Conservation (phyloP, 345 rosid genomes). For the Psidium guajava region DNA sequence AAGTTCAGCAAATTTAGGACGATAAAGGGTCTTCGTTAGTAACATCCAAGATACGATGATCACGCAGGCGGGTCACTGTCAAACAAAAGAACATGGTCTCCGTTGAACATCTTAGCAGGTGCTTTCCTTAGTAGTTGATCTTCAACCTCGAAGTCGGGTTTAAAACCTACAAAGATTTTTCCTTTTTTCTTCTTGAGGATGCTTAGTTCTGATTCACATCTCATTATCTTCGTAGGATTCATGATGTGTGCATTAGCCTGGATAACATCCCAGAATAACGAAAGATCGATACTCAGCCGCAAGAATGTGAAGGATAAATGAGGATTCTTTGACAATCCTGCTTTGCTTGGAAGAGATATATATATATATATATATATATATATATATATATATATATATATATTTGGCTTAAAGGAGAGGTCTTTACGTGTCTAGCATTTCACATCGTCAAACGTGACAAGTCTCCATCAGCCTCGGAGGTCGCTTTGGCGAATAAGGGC, state of each 20-base stretch:
- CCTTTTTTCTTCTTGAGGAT: background rate
- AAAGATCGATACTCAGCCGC: background rate
- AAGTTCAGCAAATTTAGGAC: background rate
- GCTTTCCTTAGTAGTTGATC: background rate
- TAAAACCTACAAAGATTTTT: background rate
- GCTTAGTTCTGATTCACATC: background rate
- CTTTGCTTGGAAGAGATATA: background rate
- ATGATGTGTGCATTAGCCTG: background rate
- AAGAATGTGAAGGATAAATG: background rate
- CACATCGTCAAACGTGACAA: background rate
- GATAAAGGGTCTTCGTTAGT: background rate
- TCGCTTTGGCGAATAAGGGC: too few relatives aligned
- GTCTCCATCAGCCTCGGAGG: background rate
- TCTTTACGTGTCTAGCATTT: background rate
- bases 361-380: too few relatives aligned
- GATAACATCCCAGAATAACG: background rate
- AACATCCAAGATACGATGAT: background rate
- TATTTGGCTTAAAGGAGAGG: background rate
- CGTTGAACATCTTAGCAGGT: slow-evolving; percentile 10
- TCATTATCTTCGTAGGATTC: background rate
- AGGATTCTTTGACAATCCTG: too few relatives aligned
- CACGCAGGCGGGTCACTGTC: slow-evolving; percentile 13
- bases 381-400: too few relatives aligned
- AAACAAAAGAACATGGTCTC: background rate
- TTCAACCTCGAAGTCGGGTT: background rate